A percentile compares a stretch with the other conserved stretches of the same genome.
Evolutionary conservation across 495 filamentous ascomycete genomes (phyloP).

Genomic region (Oidiodendron maius): DNA sequence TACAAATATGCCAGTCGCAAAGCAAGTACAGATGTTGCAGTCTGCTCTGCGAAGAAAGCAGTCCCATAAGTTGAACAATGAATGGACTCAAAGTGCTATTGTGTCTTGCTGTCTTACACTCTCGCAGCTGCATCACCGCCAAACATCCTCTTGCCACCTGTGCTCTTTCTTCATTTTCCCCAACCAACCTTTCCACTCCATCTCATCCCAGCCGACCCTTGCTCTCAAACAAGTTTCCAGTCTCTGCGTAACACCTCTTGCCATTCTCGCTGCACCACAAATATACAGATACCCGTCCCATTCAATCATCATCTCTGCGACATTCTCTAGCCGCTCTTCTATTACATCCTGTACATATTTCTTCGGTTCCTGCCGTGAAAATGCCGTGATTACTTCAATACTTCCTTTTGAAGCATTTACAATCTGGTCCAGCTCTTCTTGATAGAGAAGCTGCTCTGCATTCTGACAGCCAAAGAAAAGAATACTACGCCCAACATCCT

Average conservation of each 20-base stretch:
- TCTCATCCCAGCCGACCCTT: slow-evolving; percentile 31
- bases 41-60: no score
- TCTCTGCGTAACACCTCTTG: slow-evolving; percentile 19
- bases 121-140: slow-evolving; percentile 24
- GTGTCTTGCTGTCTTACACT: no score
- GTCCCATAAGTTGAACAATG: no score
- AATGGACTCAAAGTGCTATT: no score
- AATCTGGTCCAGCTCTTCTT: slow-evolving; percentile 49
- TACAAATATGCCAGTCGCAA: no score
- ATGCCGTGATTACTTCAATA: slow-evolving; percentile 51
- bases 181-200: slow-evolving; percentile 33
- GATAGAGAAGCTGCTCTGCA: slow-evolving; percentile 58
- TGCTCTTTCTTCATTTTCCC: slow-evolving; percentile 37
- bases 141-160: slow-evolving; percentile 47
- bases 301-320: background rate
- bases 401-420: background rate
- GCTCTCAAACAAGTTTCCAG: slow-evolving; percentile 27
- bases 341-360: slow-evolving; percentile 68
- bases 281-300: slow-evolving; percentile 33
- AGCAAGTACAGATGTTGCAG: no score
- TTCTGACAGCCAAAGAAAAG: slow-evolving; percentile 65
- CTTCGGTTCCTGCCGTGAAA: slow-evolving; percentile 65
- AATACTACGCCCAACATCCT: slow-evolving; percentile 19
- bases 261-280: slow-evolving; percentile 45
- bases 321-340: slow-evolving; percentile 31